These are phyloP conservation scores for Rauvolfia tetraphylla DNA, from an alignment of 257 asterid genomes.

Conservation along the genomic window DNA sequence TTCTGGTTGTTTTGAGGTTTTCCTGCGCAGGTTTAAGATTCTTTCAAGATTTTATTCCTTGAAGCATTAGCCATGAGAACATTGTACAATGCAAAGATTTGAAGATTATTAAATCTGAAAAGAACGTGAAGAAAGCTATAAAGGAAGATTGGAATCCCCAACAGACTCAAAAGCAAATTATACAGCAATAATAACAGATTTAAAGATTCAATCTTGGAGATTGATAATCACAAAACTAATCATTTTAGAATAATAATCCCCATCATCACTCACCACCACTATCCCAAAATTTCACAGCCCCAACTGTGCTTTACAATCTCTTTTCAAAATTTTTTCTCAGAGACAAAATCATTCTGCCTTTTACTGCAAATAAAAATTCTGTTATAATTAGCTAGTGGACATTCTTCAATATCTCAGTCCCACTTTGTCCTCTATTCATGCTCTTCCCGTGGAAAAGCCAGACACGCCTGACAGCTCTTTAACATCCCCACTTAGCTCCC, in stretches of 20 bases:
- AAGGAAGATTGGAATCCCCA: conserved; percentile 34
- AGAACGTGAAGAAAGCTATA: conserved; percentile 24
- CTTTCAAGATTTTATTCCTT: conserved; percentile 13
- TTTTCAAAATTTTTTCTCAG: conserved; percentile 13
- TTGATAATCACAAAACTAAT: conserved; percentile 56
- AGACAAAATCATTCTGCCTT: conserved; percentile 49
- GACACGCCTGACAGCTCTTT: conserved; percentile 49
- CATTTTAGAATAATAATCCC: conserved; percentile 75
- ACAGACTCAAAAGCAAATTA: conserved; percentile 22
- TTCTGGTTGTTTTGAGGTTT: neutral
- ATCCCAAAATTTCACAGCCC: conserved; percentile 10
- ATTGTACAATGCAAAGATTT: conserved; percentile 17
- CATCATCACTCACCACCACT: conserved; percentile 60
- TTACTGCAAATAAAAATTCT: conserved; percentile 22
- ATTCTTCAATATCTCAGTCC: conserved; percentile 28
- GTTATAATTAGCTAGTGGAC: conserved; percentile 29
- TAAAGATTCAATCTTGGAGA: conserved; percentile 16
- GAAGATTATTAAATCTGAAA: conserved; percentile 11
- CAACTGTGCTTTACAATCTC: conserved; percentile 9
- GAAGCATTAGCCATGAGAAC: conserved; percentile 31
- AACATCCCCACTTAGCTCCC: conserved; percentile 9
- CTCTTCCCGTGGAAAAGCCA: conserved; percentile 41
- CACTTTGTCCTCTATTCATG: conserved; percentile 33
- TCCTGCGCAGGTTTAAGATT: neutral
- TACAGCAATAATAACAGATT: conserved; percentile 14